Evolutionary conservation across 2,329 filamentous ascomycete genomes (phyloP).

Genomic region (Colletotrichum cordylinicola): DNA sequence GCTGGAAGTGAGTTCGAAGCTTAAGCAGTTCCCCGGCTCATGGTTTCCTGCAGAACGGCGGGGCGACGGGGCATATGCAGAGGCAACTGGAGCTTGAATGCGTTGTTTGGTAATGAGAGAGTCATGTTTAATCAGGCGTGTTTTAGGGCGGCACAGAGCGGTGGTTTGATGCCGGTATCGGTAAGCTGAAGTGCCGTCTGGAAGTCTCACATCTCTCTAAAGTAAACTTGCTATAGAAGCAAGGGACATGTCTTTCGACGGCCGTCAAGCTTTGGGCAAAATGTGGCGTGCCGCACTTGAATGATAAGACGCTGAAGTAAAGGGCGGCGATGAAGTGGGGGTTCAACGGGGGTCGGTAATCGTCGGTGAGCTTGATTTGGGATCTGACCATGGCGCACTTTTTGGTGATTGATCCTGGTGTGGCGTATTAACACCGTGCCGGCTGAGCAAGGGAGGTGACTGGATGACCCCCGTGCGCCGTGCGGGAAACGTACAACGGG

Average conservation of each 20-base stretch:
- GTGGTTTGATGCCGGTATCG: slow-evolving; percentile 8
- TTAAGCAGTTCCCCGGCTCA: background rate
- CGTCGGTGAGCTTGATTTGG: slow-evolving; percentile 11
- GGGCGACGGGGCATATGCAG: background rate
- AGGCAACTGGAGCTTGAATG: background rate
- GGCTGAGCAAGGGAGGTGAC: slow-evolving; percentile 6
- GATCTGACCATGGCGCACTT: background rate
- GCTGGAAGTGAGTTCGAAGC: background rate
- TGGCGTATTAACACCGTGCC: background rate
- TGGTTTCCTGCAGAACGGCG: slow-evolving; percentile 10
- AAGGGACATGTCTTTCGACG: background rate
- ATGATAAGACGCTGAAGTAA: background rate
- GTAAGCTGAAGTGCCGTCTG: background rate
- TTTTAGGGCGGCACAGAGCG: background rate
- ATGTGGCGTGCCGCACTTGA: background rate
- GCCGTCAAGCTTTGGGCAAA: background rate
- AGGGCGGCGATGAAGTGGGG: slow-evolving; percentile 5
- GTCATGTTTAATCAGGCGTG: background rate
- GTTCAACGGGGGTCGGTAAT: background rate
- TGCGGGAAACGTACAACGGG: slow-evolving; percentile 1
- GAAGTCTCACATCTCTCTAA: background rate
- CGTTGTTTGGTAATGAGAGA: background rate
- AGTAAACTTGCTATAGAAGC: background rate
- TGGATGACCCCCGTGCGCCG: background rate
- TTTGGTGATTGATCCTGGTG: slow-evolving; percentile 9